Conservation (phyloP, 805 yeast species). For the Wickerhamiella allomyrinae region DNA sequence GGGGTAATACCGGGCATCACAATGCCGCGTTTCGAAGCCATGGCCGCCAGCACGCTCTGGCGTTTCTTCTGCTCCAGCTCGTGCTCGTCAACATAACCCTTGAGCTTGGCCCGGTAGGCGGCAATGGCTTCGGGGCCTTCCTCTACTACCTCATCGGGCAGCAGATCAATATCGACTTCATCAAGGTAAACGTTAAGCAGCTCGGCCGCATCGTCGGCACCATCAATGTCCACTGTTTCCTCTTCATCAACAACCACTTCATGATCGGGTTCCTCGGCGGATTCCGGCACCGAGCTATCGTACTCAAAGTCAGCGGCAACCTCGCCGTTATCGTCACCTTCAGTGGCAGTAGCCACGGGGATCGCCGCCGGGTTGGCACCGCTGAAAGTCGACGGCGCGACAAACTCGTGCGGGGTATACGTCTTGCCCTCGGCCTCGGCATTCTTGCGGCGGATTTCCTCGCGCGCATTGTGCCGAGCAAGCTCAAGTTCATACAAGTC, state of each 20-base stretch:
- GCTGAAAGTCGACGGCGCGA: neutral
- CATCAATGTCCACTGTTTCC: constrained; percentile 12
- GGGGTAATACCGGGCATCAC: constrained; percentile 8
- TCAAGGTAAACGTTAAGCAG: constrained; percentile 38
- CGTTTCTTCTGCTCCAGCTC: neutral
- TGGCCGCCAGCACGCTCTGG: neutral
- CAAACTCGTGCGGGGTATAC: constrained; percentile 2
- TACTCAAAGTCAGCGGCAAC: constrained; percentile 3
- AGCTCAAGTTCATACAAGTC: constrained; percentile 3
- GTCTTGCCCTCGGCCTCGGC: constrained; percentile 6
- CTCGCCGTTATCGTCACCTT: constrained; percentile 2
- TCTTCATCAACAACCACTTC: constrained; percentile 35
- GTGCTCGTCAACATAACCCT: neutral
- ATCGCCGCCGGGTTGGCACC: neutral
- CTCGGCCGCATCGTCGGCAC: constrained; percentile 32
- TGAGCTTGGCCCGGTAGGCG: constrained; percentile 9
- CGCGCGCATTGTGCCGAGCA: constrained; percentile 12
- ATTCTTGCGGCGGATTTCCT: constrained; percentile 8
- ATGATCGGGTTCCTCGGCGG: constrained; percentile 48
- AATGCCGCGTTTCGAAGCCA: constrained; percentile 2
- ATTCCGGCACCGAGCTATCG: constrained; percentile 15
- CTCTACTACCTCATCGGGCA: constrained; percentile 17
- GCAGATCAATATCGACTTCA: constrained; percentile 12
- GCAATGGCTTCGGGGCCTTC: constrained; percentile 18
- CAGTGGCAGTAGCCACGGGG: neutral